These are phyloP conservation scores for Suhomyces terraborum DNA, from an alignment of 1,139 yeast species.

Conservation along the genomic window DNA sequence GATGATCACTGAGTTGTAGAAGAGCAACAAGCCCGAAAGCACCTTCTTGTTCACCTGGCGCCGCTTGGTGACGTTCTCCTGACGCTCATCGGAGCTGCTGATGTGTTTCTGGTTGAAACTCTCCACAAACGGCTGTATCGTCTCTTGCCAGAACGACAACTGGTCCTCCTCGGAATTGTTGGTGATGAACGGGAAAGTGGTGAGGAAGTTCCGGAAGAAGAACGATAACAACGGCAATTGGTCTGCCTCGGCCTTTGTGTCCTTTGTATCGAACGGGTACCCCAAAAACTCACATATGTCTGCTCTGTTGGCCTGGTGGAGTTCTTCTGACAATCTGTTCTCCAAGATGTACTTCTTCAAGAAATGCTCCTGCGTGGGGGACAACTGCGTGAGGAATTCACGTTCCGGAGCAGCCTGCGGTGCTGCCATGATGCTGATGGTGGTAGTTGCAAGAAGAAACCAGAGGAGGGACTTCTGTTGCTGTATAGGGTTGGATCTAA, in stretches of 20 bases:
- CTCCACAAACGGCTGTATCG: slow-evolving; percentile 79
- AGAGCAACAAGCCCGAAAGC: slow-evolving; percentile 60
- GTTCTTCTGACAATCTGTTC: slow-evolving; percentile 61
- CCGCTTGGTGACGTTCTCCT: slow-evolving; percentile 74
- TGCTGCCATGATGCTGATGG: not conserved
- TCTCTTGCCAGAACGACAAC: slow-evolving; percentile 69
- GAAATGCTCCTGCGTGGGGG: slow-evolving; percentile 76
- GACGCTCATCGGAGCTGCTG: slow-evolving; percentile 66
- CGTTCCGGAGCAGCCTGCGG: not conserved
- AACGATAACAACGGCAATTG: slow-evolving; percentile 60
- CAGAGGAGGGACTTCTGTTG: not conserved
- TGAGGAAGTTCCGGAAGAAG: slow-evolving; percentile 61
- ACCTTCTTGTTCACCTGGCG: slow-evolving; percentile 61
- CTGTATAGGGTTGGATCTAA: slow-evolving; percentile 6
- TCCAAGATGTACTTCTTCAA: slow-evolving; percentile 77
- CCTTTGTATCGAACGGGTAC: slow-evolving; percentile 55
- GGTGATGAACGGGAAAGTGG: slow-evolving; percentile 74
- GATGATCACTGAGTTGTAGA: slow-evolving; percentile 75
- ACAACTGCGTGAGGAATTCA: not conserved
- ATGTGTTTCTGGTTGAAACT: slow-evolving; percentile 70
- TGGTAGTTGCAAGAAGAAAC: not conserved
- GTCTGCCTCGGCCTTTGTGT: slow-evolving; percentile 7
- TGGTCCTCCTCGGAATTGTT: slow-evolving; percentile 48
- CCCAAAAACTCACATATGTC: slow-evolving; percentile 69
- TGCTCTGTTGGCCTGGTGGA: slow-evolving; percentile 57